Percentiles rank a stretch among this genome's conserved stretches.
phyloP scores from a whole-genome alignment of 129 eudicot genomes.

The Oenanthe sinensis region DNA sequence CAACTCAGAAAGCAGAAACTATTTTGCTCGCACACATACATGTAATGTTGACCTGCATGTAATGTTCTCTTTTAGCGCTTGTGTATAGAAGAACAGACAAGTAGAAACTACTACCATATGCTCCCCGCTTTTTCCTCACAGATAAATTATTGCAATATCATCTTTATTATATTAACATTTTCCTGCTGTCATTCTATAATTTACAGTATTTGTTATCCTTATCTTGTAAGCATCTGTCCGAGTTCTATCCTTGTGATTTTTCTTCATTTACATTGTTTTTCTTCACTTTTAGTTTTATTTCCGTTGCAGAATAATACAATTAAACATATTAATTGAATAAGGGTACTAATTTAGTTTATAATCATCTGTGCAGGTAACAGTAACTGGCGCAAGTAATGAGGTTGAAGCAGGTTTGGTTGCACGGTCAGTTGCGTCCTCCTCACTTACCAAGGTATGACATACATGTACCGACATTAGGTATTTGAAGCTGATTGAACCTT shows the following conservation, averaged over 20 bases:
- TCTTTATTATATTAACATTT: neutral
- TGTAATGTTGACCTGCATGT: neutral
- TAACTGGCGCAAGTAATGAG: constrained; percentile 68
- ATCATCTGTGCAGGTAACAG: constrained; percentile 52
- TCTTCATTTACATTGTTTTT: neutral
- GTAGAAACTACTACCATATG: neutral
- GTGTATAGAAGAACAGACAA: neutral
- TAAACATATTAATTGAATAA: neutral
- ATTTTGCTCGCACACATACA: neutral
- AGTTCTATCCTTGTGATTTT: neutral
- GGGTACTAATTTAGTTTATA: neutral
- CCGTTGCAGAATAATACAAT: neutral
- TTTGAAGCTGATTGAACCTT: constrained; percentile 5
- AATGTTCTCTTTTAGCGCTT: neutral
- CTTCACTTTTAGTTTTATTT: neutral
- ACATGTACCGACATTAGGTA: neutral
- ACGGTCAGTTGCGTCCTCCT: constrained; percentile 82
- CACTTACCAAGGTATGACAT: constrained; percentile 53
- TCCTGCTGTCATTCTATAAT: neutral
- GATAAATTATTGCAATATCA: neutral
- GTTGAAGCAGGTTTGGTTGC: constrained; percentile 89
- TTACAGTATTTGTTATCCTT: neutral
- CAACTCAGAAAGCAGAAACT: neutral
- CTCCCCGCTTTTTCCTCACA: neutral
- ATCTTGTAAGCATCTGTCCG: neutral